phyloP scores from a whole-genome alignment of 2,329 filamentous ascomycete species.

The Fragosphaeria purpurea region DNA sequence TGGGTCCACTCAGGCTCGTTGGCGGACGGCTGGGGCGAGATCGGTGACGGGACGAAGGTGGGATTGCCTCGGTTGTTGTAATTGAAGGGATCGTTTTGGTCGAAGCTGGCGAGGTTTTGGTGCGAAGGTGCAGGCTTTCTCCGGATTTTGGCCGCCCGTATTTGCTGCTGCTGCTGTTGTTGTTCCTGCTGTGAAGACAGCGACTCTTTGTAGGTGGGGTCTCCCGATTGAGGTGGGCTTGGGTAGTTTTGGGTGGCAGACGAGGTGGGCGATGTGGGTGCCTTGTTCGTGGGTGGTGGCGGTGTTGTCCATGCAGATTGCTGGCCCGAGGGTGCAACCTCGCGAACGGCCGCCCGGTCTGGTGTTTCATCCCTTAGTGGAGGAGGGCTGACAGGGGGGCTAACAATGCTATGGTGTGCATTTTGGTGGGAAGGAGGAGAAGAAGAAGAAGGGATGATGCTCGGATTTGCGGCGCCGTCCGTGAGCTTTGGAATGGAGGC shows the following conservation, averaged over 20 bases:
- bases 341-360: conserved; percentile 21
- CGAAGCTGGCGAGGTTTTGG: conserved; percentile 10
- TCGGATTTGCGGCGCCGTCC: conserved; percentile 4
- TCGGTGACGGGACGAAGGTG: not conserved
- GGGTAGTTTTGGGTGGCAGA: conserved; percentile 22
- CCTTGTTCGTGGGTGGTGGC: conserved; percentile 14
- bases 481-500: conserved; percentile 14
- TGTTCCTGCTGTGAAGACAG: conserved; percentile 6
- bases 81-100: conserved; percentile 14
- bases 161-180: conserved; percentile 8
- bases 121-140: conserved; percentile 10
- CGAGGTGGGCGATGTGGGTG: not conserved
- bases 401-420: conserved; percentile 10
- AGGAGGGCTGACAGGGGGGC: conserved; percentile 22
- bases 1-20: conserved; percentile 31
- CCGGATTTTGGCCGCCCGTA: conserved; percentile 1
- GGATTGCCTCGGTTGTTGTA: conserved; percentile 13
- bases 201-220: conserved; percentile 12
- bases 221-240: conserved; percentile 27
- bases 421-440: not conserved
- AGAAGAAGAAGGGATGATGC: conserved; percentile 1
- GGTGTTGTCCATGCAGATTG: conserved; percentile 7
- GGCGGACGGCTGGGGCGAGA: conserved; percentile 11
- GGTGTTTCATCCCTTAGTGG: conserved; percentile 19
- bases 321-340: conserved; percentile 26